Base-by-base conservation (phyloP, 1,284 basidiomycete species). In the Inonotus obliquus region DNA sequence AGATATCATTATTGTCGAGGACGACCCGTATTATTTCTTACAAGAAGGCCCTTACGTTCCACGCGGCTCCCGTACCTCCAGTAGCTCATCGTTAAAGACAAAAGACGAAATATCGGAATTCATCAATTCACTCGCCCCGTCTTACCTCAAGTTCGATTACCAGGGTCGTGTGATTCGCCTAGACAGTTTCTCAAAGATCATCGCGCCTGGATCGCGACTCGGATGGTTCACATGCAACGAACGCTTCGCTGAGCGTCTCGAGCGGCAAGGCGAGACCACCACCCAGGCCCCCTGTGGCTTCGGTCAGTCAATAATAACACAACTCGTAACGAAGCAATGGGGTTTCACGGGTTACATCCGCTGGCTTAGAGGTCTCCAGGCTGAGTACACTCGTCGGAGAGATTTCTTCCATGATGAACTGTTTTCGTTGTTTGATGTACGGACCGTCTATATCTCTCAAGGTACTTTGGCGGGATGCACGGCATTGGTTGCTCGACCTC, bases 1-100 rank as follows among this genome's bases (percentile, higher is more conserved):
- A 83, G 84, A 92, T 66, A 68, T 89, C 19, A 82, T 91, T 65
- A 89, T 90, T 64, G 81, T 86, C 61, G 89, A 92, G 74, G 89
- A 92, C 66, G 90, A 92, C 73, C 91, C 91, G 7, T 93, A 93
- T 74, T 92, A 84, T 72, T 90, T 91, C 76, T 76, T 94, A 19
- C 87, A 89, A 70, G 72, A 83, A 64, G 81, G 79, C 1, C 66
- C 73, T 10, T 89, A 86, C 70, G 71, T 78, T 23, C 76, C 78
- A 53, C 78, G 81, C 70, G 65, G 70, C 1, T 66, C 74, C 25
- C 78, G 86, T 32, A 68, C 66, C 63, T 65, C 68, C 60, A 67
- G 69, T 62, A 11, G 25, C 6, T 14, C 27, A 71, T 63, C 60
- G 70, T 52, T 66, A 53, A 63, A 63, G 14, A 58, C 35, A 25